Base-by-base conservation (phyloP, 1,139 yeast genomes). In the Kodamaea suecica region DNA sequence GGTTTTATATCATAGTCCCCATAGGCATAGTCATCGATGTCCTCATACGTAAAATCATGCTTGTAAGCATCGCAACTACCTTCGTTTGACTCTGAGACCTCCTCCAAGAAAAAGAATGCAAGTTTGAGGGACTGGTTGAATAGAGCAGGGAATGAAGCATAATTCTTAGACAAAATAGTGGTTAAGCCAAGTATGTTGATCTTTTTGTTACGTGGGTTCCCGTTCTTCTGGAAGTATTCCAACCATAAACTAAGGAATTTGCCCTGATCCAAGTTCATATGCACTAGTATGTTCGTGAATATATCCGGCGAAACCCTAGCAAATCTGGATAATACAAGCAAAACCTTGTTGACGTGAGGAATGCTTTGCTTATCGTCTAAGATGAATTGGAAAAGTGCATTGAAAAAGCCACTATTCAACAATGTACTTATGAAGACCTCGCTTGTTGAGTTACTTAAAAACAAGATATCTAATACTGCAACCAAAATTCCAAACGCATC, bases 41-140 rank as follows among this genome's bases (percentile, higher is more conserved):
- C 75, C 33, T 76, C 81, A 41, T 76, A 78, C 0, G 69, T 57
- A 38, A 76, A 76, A 42, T 77, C 76, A 31, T 70, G 70, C 43
- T 76, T 78, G 49, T 83, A 84, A n/a, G 69, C 74, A 33, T 70
- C 77, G 47, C 86, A 78, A 34, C 72, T 76, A 0, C 90, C 90
- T 11, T 64, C 62, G 10, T 50, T 59, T 5, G 66, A 57, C 47
- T 85, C 95, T 38, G 81, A 78, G 9, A 83, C 69, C 51, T 87
- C 95, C 48, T 87, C 96, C 35, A 84, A 55, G 41, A 84, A 68
- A 37, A 73, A 73, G 8, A 83, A 70, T 59, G 83, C 66, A 23
- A 77, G 59, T 16, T 78, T 69, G 5, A 80, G 55, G 13, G 81
- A 60, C 3, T 68, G 57, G 3, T 58, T 54, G 39, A 73, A 44